Base-by-base conservation (phyloP, 768 basidiomycete genomes). In the Amanita fuliginea region DNA sequence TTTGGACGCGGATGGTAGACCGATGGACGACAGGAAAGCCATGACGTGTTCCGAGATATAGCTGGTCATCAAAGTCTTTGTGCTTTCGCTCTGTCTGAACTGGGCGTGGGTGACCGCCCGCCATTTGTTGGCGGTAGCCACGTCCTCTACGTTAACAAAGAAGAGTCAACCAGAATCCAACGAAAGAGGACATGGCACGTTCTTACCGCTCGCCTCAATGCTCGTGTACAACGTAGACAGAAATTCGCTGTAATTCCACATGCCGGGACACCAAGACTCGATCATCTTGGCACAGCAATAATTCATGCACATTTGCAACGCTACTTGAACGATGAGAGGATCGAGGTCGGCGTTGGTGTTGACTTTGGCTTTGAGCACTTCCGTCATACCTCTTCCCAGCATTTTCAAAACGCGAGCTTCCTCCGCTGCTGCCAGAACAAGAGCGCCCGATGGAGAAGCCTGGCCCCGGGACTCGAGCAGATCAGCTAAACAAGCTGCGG, bases 161-260 rank as follows among this genome's bases (percentile, higher is more conserved):
- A 13, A 42, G 37, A 22, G 18, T 47, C 40, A 18, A 39, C 45
- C 14, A 24, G 36, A 48, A 21, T 19, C 22, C 13, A 26, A 34
- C 19, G 5, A 40, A 32, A 40, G 26, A 10, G 5, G 22, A 24
- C 3, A 24, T 24, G 36, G 7, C 11, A 11, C 5, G 13, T 11
- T 57, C 63, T 56, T 49, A 69, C 69, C 64, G 55, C 62, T 59
- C 28, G 65, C 67, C 35, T 62, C 58, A 26, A 72, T 67, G 18
- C 67, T 64, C 22, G 64, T 60, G 51, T 67, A 66, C 42, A 70
- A 51, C 1, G 63, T 63, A 3, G 61, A 62, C 50, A 71, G 56
- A 55, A 72, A 67, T 28, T 64, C 64, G 19, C 62, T 63, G 36
- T 69, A 69, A 16, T 69, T 69, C 69, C 68, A 71, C 47, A 70